These are phyloP conservation scores for Dactylellina cionopaga DNA, from an alignment of 2,329 filamentous ascomycete species.

Conservation along the genomic window DNA sequence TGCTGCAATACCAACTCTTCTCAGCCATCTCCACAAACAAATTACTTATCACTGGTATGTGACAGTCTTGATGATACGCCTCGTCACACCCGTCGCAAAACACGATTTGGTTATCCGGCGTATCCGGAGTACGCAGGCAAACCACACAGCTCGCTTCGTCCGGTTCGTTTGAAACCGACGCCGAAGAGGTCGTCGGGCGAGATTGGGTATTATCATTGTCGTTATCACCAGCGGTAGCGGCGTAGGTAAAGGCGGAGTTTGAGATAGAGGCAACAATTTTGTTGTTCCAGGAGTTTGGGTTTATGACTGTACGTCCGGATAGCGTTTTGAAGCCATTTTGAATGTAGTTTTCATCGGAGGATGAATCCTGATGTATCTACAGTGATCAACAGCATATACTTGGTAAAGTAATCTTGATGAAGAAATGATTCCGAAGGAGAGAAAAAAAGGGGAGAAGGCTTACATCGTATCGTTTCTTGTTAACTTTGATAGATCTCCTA, in stretches of 20 bases:
- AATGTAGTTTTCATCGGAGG: slow-evolving; percentile 40
- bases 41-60: slow-evolving; percentile 77
- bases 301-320: slow-evolving; percentile 34
- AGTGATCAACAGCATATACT: background rate
- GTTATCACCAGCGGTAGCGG: no score
- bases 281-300: slow-evolving; percentile 56
- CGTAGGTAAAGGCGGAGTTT: background rate
- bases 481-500: slow-evolving; percentile 19
- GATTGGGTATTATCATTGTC: background rate
- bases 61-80: slow-evolving; percentile 83
- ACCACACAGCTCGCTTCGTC: slow-evolving; percentile 63
- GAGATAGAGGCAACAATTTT: background rate
- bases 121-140: slow-evolving; percentile 77
- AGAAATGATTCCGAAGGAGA: background rate
- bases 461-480: slow-evolving; percentile 14
- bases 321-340: slow-evolving; percentile 37
- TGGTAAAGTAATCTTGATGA: no score
- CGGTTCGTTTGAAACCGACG: background rate
- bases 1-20: slow-evolving; percentile 76
- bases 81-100: slow-evolving; percentile 85
- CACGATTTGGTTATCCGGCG: slow-evolving; percentile 80
- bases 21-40: slow-evolving; percentile 73
- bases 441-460: background rate
- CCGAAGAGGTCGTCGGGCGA: no score
- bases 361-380: slow-evolving; percentile 16